Percentiles rank a stretch among this genome's conserved stretches.
These are phyloP conservation scores for Aspergillus affinis DNA, from an alignment of 495 filamentous ascomycete genomes.

Conservation along the genomic window DNA sequence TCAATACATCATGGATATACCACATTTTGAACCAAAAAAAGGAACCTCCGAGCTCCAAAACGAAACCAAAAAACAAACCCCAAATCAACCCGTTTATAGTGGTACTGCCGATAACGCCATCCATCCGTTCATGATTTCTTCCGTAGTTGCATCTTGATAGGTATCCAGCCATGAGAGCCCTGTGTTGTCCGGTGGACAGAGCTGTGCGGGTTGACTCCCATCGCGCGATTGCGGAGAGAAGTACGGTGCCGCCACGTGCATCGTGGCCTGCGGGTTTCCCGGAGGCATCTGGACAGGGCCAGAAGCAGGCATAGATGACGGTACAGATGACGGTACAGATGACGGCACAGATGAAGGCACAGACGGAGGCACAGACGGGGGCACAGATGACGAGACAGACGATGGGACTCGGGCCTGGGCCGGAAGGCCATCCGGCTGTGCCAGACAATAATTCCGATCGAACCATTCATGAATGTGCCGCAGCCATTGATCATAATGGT, in stretches of 20 bases:
- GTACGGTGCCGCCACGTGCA: not conserved
- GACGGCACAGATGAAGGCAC: no score
- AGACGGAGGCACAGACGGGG: no score
- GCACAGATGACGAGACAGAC: no score
- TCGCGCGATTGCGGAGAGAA: not conserved
- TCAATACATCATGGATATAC: not conserved
- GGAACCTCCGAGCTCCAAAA: not conserved
- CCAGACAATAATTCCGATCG: not conserved
- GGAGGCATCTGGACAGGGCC: not conserved
- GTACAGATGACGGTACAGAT: no score
- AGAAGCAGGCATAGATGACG: not conserved
- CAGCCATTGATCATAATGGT: conserved; percentile 7
- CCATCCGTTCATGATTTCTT: not conserved
- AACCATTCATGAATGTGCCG: conserved; percentile 11
- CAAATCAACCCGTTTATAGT: not conserved
- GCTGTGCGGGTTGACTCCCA: not conserved
- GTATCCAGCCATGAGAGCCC: not conserved
- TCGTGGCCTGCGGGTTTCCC: not conserved
- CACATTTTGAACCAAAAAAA: not conserved
- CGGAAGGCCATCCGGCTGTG: not conserved
- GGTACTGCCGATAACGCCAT: not conserved
- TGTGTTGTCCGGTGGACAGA: not conserved
- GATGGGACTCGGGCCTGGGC: no score
- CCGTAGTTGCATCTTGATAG: not conserved
- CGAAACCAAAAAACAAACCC: not conserved